These are phyloP conservation scores for Oligophagozyma castellii DNA, from an alignment of 1,139 yeast species.

Conservation along the genomic window DNA sequence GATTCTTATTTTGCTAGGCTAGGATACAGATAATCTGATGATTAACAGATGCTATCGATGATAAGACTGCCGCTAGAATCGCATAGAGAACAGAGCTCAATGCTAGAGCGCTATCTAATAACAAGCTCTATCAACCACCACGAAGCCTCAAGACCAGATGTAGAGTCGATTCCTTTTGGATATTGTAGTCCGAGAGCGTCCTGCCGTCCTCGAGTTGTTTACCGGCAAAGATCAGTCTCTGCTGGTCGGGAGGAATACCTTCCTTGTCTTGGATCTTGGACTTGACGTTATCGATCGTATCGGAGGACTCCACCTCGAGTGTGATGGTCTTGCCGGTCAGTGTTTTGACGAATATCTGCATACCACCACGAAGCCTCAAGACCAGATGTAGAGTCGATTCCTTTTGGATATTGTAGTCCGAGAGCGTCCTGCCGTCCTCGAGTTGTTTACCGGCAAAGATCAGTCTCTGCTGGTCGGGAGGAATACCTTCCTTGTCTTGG, in stretches of 20 bases:
- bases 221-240: slow-evolving; percentile 97
- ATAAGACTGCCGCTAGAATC: too few relatives aligned
- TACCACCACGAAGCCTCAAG: slow-evolving; percentile 50
- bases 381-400: slow-evolving; percentile 48
- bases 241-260: slow-evolving; percentile 98
- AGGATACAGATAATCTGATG: too few relatives aligned
- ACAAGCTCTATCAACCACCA: slow-evolving; percentile 33
- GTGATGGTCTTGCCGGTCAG: slow-evolving; percentile 62
- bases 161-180: slow-evolving; percentile 50
- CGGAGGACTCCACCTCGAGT: slow-evolving; percentile 57
- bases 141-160: slow-evolving; percentile 44
- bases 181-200: slow-evolving; percentile 53
- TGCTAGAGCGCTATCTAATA: neutral
- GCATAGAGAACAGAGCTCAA: neutral
- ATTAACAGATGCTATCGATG: too few relatives aligned
- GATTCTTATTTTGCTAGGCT: too few relatives aligned
- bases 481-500: slow-evolving; percentile 93
- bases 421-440: slow-evolving; percentile 77
- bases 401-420: slow-evolving; percentile 63
- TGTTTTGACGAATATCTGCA: slow-evolving; percentile 50
- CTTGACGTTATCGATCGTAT: slow-evolving; percentile 75
- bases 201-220: slow-evolving; percentile 73
- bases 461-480: slow-evolving; percentile 97
- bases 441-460: slow-evolving; percentile 95
- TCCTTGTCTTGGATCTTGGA: slow-evolving; percentile 97